These are phyloP conservation scores for Penicillium coffeae DNA, from an alignment of 495 filamentous ascomycete genomes.

Conservation along the genomic window DNA sequence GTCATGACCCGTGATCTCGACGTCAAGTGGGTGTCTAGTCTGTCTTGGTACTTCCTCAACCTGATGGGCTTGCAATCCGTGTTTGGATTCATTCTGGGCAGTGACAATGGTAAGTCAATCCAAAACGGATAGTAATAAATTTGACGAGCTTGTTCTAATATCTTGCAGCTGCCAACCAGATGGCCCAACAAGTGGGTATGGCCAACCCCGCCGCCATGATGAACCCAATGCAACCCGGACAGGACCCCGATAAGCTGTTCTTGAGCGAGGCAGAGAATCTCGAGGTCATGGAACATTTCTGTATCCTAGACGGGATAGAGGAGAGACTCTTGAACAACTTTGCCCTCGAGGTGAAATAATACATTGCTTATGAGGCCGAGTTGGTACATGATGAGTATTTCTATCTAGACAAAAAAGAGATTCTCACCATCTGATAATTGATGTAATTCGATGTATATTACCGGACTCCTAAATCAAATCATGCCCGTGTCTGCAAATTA, in stretches of 20 bases:
- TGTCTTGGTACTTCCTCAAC: slow-evolving; percentile 98
- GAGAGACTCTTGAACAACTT: slow-evolving; percentile 64
- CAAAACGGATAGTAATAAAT: not conserved
- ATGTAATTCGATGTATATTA: too few relatives aligned
- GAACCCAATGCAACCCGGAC: slow-evolving; percentile 86
- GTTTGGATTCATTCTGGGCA: slow-evolving; percentile 95
- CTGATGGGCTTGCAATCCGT: slow-evolving; percentile 94
- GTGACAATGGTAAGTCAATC: slow-evolving; percentile 74
- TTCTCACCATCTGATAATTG: too few relatives aligned
- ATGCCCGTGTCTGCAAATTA: too few relatives aligned
- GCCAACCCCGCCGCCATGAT: slow-evolving; percentile 65
- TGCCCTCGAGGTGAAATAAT: slow-evolving; percentile 22
- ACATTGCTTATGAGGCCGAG: slow-evolving; percentile 2
- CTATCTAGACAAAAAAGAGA: too few relatives aligned
- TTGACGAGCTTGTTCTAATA: too few relatives aligned
- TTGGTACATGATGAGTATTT: too few relatives aligned
- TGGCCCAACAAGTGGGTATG: slow-evolving; percentile 87
- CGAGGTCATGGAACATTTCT: slow-evolving; percentile 90
- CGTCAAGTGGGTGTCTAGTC: slow-evolving; percentile 94
- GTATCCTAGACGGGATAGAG: slow-evolving; percentile 82
- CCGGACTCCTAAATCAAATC: too few relatives aligned
- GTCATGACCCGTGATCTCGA: slow-evolving; percentile 94
- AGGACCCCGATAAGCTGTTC: slow-evolving; percentile 93
- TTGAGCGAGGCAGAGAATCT: slow-evolving; percentile 88
- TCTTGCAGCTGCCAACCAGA: slow-evolving; percentile 80